Evolutionary conservation across 768 basidiomycete genomes (phyloP), one percentile per base, ranked within the genome.

Genomic region (Atractiella rhizophila): DNA sequence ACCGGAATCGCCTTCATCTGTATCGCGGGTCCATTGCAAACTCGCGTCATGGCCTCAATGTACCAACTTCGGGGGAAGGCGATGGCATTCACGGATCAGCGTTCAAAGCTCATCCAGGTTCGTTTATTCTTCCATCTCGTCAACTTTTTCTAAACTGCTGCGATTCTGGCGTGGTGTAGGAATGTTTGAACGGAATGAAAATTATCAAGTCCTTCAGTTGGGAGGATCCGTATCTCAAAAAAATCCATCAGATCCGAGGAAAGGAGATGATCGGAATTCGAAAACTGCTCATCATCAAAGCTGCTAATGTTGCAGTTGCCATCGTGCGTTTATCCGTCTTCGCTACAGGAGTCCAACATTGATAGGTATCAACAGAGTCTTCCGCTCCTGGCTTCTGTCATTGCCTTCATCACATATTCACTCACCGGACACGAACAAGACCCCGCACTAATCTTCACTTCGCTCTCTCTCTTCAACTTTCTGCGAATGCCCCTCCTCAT

Each of bases 51-150:
- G 74, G n/a, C n/a, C n/a, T n/a, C n/a, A n/a, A 63, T 86, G 21
- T 78, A 81, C 56, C 57, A 58, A 6, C 54, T 74, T 39, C 67
- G 85, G 12, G 62, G 64, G 44, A 75, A 73, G 54, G 69, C 71
- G 38, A 85, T 86, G 79, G 56, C 57, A 1, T 86, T 76, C 76
- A 88, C 64, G 4, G 86, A 94, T 54, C 77, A 76, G 54, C 70
- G 86, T 10, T 75, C 77, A 11, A 82, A 79, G 53, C 59, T 83
- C 3, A 65, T 91, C 12, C 82, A 85, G n/a, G n/a, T n/a, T n/a
- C n/a, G n/a, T n/a, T n/a, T n/a, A n/a, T n/a, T n/a, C n/a, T n/a
- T n/a, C n/a, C n/a, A n/a, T n/a, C n/a, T n/a, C n/a, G n/a, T n/a
- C n/a, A n/a, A n/a, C n/a, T n/a, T n/a, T n/a, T n/a, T n/a, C n/a